Evolutionary conservation across 164 flowering plant species (phyloP).

Genomic region (Pachysandra terminalis): DNA sequence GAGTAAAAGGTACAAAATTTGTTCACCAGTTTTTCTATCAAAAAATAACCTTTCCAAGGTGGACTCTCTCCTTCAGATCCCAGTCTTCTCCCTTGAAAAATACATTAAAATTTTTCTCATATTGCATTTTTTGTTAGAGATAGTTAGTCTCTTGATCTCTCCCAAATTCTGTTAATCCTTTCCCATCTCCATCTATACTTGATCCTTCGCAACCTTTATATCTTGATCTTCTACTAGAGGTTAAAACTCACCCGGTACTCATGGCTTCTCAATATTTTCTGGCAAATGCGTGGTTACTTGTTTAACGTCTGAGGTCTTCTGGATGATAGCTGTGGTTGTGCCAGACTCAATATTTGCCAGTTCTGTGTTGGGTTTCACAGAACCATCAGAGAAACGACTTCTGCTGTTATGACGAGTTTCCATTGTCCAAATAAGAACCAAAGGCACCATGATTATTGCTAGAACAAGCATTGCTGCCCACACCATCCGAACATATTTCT

Average conservation of each 20-base stretch:
- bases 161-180: neutral
- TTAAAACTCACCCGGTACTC: neutral
- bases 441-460: constrained; percentile 44
- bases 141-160: neutral
- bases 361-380: constrained; percentile 41
- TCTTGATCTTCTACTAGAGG: neutral
- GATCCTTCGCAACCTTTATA: neutral
- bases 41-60: neutral
- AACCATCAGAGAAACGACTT: constrained; percentile 35
- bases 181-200: neutral
- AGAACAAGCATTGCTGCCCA: constrained; percentile 54
- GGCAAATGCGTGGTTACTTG: neutral
- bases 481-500: constrained; percentile 42
- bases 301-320: neutral
- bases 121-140: too few relatives aligned
- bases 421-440: constrained; percentile 52
- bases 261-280: neutral
- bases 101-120: neutral
- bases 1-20: neutral
- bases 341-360: constrained; percentile 20
- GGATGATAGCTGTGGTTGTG: neutral
- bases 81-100: neutral
- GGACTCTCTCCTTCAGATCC: constrained; percentile 6
- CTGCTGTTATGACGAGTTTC: constrained; percentile 30
- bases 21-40: neutral